These are phyloP conservation scores for Ciborinia camelliae DNA, from an alignment of 2,329 filamentous ascomycete species.

Conservation along the genomic window DNA sequence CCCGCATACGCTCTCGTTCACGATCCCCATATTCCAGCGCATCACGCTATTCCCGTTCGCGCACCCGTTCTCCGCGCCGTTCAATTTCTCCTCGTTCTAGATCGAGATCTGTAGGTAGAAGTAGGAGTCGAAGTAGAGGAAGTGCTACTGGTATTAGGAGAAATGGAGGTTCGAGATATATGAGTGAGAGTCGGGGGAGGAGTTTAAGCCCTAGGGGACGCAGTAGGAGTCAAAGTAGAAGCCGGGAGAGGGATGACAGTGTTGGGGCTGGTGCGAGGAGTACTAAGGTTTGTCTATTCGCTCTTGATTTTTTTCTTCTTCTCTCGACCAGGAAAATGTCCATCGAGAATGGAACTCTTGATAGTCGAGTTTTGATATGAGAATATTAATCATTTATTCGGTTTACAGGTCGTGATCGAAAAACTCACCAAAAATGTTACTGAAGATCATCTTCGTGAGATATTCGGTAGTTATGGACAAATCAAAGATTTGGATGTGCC, in stretches of 20 bases:
- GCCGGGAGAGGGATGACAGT: slow-evolving; percentile 30
- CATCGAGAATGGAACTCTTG: background rate
- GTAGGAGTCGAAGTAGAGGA: slow-evolving; percentile 26
- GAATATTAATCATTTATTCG: slow-evolving; percentile 40
- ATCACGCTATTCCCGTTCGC: slow-evolving; percentile 27
- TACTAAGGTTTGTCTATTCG: slow-evolving; percentile 47
- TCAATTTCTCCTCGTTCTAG: slow-evolving; percentile 35
- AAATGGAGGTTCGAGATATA: background rate
- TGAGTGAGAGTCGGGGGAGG: slow-evolving; percentile 35
- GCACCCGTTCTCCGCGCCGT: slow-evolving; percentile 33
- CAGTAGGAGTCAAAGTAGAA: slow-evolving; percentile 8
- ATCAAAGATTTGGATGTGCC: slow-evolving; percentile 88
- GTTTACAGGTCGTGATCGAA: slow-evolving; percentile 75
- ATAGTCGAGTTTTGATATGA: slow-evolving; percentile 21
- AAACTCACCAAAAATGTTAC: slow-evolving; percentile 94
- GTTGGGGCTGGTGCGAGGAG: slow-evolving; percentile 41
- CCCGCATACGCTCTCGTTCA: slow-evolving; percentile 28
- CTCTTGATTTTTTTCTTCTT: background rate
- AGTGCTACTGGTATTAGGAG: slow-evolving; percentile 1
- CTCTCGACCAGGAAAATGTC: background rate
- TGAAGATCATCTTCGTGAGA: slow-evolving; percentile 81
- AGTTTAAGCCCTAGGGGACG: slow-evolving; percentile 36
- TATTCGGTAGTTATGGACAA: slow-evolving; percentile 83
- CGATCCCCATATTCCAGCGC: slow-evolving; percentile 35
- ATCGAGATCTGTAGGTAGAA: slow-evolving; percentile 32